phyloP scores from a whole-genome alignment of 805 yeast species.

The Starmera caribaea region DNA sequence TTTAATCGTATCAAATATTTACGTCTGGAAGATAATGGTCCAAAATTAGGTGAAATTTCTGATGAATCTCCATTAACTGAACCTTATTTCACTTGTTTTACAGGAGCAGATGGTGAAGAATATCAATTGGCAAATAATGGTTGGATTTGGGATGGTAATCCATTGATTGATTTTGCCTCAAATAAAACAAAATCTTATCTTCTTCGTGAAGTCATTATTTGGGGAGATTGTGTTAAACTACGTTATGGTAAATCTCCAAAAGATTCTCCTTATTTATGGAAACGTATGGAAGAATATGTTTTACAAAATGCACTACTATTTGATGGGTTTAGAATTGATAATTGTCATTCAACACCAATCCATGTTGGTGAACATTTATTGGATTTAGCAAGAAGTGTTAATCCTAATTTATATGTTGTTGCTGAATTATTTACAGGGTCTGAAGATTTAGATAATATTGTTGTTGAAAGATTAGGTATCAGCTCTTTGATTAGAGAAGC shows the following conservation, averaged over 20 bases:
- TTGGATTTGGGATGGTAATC: constrained; percentile 98
- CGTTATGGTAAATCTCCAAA: constrained; percentile 70
- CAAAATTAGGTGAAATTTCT: constrained; percentile 61
- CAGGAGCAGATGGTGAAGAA: constrained; percentile 37
- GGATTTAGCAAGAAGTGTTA: constrained; percentile 77
- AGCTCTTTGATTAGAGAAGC: constrained; percentile 90
- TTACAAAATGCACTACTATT: constrained; percentile 62
- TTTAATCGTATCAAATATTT: constrained; percentile 67
- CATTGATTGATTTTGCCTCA: constrained; percentile 89
- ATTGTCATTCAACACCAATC: constrained; percentile 92
- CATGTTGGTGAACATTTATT: constrained; percentile 87
- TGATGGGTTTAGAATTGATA: constrained; percentile 87
- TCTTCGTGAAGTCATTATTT: constrained; percentile 86
- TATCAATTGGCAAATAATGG: constrained; percentile 90
- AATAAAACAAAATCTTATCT: constrained; percentile 68
- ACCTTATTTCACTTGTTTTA: constrained; percentile 77
- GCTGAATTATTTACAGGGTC: constrained; percentile 94
- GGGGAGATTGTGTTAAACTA: constrained; percentile 96
- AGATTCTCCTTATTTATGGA: constrained; percentile 89
- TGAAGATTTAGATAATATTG: constrained; percentile 80
- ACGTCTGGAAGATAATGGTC: constrained; percentile 76
- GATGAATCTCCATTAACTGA: constrained; percentile 60
- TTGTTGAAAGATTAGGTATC: constrained; percentile 85
- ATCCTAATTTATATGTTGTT: constrained; percentile 83
- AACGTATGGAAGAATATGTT: constrained; percentile 73